Percentiles rank a stretch among this genome's conserved stretches.
Conservation (phyloP, 1,284 basidiomycete species). For the Naganishia cerealis region DNA sequence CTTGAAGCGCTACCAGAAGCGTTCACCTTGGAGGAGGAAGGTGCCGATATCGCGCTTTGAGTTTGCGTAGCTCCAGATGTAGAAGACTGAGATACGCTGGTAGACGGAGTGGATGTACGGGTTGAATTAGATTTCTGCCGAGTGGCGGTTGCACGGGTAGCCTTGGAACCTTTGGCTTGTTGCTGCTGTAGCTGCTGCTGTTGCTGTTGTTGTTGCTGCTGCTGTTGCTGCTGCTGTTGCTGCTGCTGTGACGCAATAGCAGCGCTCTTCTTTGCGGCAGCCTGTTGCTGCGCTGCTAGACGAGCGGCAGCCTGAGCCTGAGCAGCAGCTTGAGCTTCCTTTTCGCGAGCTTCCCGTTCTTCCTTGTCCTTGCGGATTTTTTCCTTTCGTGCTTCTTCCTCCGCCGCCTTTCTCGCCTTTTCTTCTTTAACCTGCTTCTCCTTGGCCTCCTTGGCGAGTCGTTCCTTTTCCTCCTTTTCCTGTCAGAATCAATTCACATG, state of each 20-base stretch:
- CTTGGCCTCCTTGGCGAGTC: constrained; percentile 44
- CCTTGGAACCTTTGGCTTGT: constrained; percentile 11
- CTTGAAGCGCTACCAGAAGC: neutral
- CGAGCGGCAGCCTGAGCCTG: constrained; percentile 33
- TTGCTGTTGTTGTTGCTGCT: neutral
- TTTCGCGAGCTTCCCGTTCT: constrained; percentile 38
- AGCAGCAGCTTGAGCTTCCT: constrained; percentile 32
- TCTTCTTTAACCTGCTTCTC: constrained; percentile 47
- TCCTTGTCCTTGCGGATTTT: constrained; percentile 46
- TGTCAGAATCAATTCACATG: constrained; percentile 33
- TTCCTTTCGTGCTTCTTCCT: constrained; percentile 47
- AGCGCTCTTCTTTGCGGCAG: constrained; percentile 32
- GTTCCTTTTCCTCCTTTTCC: constrained; percentile 61
- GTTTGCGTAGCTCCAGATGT: constrained; percentile 8
- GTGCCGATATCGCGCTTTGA: constrained; percentile 11
- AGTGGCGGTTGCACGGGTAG: constrained; percentile 8
- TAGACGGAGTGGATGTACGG: constrained; percentile 6
- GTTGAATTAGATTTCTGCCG: constrained; percentile 15
- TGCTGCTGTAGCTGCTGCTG: neutral
- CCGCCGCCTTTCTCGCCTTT: constrained; percentile 41
- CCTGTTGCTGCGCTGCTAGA: constrained; percentile 27
- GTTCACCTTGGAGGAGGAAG: constrained; percentile 8
- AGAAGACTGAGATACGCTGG: constrained; percentile 2
- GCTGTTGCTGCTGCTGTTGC: neutral
- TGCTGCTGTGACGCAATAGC: constrained; percentile 30